These are phyloP conservation scores for Collybia sordida DNA, from an alignment of 768 basidiomycete genomes.

Conservation along the genomic window DNA sequence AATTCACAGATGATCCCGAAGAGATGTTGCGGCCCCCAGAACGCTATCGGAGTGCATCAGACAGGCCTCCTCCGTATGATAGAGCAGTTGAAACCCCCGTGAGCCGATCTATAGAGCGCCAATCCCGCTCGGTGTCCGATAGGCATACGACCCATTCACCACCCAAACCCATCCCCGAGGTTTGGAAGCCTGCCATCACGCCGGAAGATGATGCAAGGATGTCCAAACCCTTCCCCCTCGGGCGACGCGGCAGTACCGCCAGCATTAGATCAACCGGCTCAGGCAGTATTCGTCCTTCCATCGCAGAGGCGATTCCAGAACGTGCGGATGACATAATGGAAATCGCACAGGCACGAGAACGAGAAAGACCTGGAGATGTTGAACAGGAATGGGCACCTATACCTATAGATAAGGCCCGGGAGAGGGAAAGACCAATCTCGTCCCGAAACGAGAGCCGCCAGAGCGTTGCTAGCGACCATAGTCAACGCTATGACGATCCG, in stretches of 20 bases:
- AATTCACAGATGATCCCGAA: constrained; percentile 19
- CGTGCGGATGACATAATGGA: constrained; percentile 23
- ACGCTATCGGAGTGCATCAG: constrained; percentile 13
- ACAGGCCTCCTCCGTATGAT: constrained; percentile 15
- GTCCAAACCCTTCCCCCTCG: constrained; percentile 42
- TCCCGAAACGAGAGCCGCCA: constrained; percentile 14
- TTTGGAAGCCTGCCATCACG: constrained; percentile 50
- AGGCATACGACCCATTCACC: constrained; percentile 31
- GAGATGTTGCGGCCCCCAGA: constrained; percentile 17
- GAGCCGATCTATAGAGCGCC: constrained; percentile 11
- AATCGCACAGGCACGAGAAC: neutral
- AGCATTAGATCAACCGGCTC: constrained; percentile 48
- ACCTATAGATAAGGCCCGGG: constrained; percentile 12
- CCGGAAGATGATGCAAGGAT: constrained; percentile 42
- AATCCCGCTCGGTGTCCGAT: constrained; percentile 20
- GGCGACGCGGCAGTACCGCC: constrained; percentile 46
- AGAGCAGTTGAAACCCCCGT: constrained; percentile 5
- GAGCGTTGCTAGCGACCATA: constrained; percentile 16
- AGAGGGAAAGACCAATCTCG: constrained; percentile 12
- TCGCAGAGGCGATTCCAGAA: constrained; percentile 39
- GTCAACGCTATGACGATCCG: constrained; percentile 11
- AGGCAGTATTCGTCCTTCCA: constrained; percentile 37
- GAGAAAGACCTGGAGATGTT: neutral
- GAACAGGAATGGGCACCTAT: constrained; percentile 9
- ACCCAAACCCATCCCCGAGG: constrained; percentile 35